phyloP scores from a whole-genome alignment of 768 basidiomycete genomes.

The Dioszegia crocea region DNA sequence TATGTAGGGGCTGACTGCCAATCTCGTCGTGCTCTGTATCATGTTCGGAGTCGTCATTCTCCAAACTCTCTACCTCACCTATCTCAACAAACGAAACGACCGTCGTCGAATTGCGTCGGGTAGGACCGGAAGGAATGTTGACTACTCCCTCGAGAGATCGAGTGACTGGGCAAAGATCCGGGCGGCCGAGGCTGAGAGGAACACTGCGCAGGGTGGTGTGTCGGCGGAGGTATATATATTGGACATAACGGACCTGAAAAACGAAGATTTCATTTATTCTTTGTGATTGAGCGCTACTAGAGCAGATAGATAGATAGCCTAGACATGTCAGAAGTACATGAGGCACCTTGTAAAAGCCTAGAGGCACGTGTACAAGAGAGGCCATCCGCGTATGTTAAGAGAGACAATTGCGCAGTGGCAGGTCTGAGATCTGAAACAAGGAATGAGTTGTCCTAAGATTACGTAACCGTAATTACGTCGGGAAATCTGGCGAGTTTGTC shows the following conservation, averaged over 20 bases:
- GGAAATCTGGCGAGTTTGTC: too few relatives aligned
- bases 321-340: too few relatives aligned
- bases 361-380: too few relatives aligned
- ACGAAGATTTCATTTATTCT: constrained; percentile 41
- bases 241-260: constrained; percentile 36
- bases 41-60: constrained; percentile 17
- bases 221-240: constrained; percentile 20
- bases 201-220: not conserved
- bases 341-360: too few relatives aligned
- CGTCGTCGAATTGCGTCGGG: constrained; percentile 14
- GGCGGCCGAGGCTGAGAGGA: constrained; percentile 6
- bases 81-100: constrained; percentile 19
- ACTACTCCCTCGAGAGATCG: constrained; percentile 21
- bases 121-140: constrained; percentile 19
- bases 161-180: constrained; percentile 12
- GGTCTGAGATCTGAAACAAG: too few relatives aligned
- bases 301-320: not conserved
- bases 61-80: constrained; percentile 18
- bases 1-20: constrained; percentile 14
- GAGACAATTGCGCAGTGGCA: too few relatives aligned
- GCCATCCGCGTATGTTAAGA: too few relatives aligned
- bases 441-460: too few relatives aligned
- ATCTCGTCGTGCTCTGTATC: constrained; percentile 18
- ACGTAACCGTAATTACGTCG: too few relatives aligned
- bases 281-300: constrained; percentile 10